phyloP scores from a whole-genome alignment of 1,284 basidiomycete species.

The Phellopilus nigrolimitatus region DNA sequence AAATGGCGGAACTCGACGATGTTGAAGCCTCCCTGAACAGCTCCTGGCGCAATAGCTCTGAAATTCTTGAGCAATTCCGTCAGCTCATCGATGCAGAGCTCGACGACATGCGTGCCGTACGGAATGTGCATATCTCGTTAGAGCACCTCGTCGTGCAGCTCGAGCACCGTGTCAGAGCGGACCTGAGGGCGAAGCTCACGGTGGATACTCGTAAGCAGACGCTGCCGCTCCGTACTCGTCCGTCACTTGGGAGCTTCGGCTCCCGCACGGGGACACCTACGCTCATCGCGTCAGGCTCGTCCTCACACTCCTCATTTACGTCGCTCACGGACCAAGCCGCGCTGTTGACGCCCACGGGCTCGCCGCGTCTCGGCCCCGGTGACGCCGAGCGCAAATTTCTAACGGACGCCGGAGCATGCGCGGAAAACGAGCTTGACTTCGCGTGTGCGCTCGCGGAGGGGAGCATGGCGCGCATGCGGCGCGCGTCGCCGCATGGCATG shows the following conservation, averaged over 20 bases:
- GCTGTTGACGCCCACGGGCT: constrained; percentile 6
- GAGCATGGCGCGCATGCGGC: constrained; percentile 3
- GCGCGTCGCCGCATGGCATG: background rate
- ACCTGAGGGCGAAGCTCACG: background rate
- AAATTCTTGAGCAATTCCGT: constrained; percentile 45
- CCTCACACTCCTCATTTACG: constrained; percentile 3
- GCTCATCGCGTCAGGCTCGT: constrained; percentile 11
- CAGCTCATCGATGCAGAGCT: constrained; percentile 45
- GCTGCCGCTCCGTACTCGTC: background rate
- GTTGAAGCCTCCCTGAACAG: constrained; percentile 45
- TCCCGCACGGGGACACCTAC: constrained; percentile 9
- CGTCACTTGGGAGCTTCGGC: background rate
- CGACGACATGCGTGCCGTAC: constrained; percentile 44
- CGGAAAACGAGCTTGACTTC: constrained; percentile 8
- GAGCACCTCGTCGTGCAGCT: constrained; percentile 6
- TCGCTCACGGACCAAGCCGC: constrained; percentile 9
- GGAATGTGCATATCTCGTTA: constrained; percentile 33
- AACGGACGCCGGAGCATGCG: background rate
- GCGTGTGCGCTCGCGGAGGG: constrained; percentile 12
- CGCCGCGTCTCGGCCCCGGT: background rate
- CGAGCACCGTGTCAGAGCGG: constrained; percentile 20
- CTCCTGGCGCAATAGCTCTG: constrained; percentile 38
- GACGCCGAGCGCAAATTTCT: background rate
- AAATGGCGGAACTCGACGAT: constrained; percentile 35
- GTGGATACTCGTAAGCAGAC: background rate